These are phyloP conservation scores for Metahyphopichia silvanorum DNA, from an alignment of 805 yeast species.

Conservation along the genomic window DNA sequence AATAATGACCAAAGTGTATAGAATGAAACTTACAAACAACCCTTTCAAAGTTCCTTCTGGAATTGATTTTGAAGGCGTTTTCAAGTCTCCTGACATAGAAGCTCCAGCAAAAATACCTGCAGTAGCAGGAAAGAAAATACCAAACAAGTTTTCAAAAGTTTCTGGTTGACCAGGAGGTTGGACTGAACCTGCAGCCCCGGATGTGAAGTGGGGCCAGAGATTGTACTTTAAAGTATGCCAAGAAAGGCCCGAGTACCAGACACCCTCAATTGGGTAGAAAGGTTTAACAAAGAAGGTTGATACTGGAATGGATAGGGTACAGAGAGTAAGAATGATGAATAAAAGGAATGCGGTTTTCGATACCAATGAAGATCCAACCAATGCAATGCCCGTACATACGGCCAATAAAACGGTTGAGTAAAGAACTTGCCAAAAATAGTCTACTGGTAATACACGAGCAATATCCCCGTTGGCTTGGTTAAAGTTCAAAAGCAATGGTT, in stretches of 20 bases:
- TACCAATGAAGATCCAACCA: constrained; percentile 78
- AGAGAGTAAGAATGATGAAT: constrained; percentile 60
- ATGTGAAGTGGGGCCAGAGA: constrained; percentile 74
- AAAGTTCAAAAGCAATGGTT: constrained; percentile 81
- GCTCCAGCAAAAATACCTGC: constrained; percentile 99
- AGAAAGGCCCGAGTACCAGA: constrained; percentile 67
- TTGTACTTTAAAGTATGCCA: constrained; percentile 66
- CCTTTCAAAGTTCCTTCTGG: constrained; percentile 95
- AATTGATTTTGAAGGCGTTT: constrained; percentile 81
- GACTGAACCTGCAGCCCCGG: constrained; percentile 90
- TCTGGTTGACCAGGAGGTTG: constrained; percentile 49
- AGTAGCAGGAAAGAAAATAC: constrained; percentile 96
- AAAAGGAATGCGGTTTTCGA: constrained; percentile 78
- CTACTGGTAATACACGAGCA: constrained; percentile 58
- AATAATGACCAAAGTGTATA: constrained; percentile 77
- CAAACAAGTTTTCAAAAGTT: constrained; percentile 82
- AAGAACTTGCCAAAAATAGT: constrained; percentile 61
- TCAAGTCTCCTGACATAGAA: constrained; percentile 93
- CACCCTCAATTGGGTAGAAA: constrained; percentile 41
- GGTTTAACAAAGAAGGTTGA: constrained; percentile 68
- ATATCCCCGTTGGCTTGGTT: constrained; percentile 60
- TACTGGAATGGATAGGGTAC: constrained; percentile 80
- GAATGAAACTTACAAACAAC: constrained; percentile 65
- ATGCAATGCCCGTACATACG: constrained; percentile 69
- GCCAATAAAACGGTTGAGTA: constrained; percentile 73